Base-by-base conservation (phyloP, 768 basidiomycete species). In the Tulasnella calospora region DNA sequence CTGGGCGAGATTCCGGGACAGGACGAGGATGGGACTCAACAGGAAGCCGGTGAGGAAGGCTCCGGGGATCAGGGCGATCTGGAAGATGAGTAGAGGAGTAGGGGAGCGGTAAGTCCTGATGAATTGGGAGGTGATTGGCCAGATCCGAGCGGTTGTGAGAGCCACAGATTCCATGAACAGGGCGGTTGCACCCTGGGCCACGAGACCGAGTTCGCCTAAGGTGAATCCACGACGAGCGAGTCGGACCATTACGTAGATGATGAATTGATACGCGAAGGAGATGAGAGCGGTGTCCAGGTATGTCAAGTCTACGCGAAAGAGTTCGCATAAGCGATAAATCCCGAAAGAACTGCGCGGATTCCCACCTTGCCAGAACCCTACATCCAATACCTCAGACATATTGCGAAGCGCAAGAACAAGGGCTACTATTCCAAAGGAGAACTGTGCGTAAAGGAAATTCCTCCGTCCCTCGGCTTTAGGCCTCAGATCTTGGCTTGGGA, bases 141-240 rank as follows among this genome's bases (percentile, higher is more conserved):
- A 92, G 74, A 94, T 91, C 84, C 89, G 87, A 44, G 94, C 91
- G 71, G 90, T 90, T 1, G 95, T 97, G 73, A 99, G 83, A 81
- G 94, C 93, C 80, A 95, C 86, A 44, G 93, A 88, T 83, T 99
- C 97, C 87, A 95, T 91, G 81, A 91, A 92, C 33, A 99, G 83
- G 0, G 91, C 91, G 2, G 95, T 93, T 7, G 93, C 95, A 57
- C 95, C 95, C 81, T 94, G 94, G 67, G 92, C 92, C 23, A 97
- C 94, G 35, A 98, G 85, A 35, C 92, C 92, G 23, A 99, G 88
- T 83, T 99, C 98, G 41, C 98, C 98, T 1, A 99, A 88, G 0
- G 96, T 99, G 85, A 99, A 96, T 15, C 94, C 94, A n/a, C 93
- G 89, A 81, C 98, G 93, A 5, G 96, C 96, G 67, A 99, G 87